These are phyloP conservation scores for Oryza australiensis DNA, from an alignment of 176 grass and related monocot genomes.

Conservation along the genomic window DNA sequence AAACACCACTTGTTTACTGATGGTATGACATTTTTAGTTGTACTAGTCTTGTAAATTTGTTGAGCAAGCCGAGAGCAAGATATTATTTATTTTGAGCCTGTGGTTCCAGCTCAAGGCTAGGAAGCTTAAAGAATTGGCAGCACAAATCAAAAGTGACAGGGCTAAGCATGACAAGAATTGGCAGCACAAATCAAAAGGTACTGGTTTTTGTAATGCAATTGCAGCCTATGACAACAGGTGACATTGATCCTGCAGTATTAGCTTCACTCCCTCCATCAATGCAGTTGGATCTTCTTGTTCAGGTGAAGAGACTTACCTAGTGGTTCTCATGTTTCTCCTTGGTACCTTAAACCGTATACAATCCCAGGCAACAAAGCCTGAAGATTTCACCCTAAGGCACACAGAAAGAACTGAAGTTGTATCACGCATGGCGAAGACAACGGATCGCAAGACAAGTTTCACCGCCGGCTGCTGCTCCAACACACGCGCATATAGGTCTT, in stretches of 20 bases:
- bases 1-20: background rate
- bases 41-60: background rate
- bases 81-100: constrained; percentile 9
- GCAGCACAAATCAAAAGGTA: constrained; percentile 28
- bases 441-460: no score
- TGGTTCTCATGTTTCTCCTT: constrained; percentile 20
- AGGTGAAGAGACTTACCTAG: constrained; percentile 45
- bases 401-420: no score
- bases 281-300: constrained; percentile 98
- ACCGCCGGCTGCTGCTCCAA: no score
- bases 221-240: constrained; percentile 67
- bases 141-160: constrained; percentile 63
- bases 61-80: background rate
- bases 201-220: constrained; percentile 32
- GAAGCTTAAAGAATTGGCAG: constrained; percentile 90
- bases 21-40: background rate
- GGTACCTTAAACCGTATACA: constrained; percentile 20
- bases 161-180: constrained; percentile 51
- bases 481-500: no score
- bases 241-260: constrained; percentile 89
- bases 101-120: constrained; percentile 78
- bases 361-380: no score
- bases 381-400: no score
- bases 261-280: constrained; percentile 97
- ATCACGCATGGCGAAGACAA: no score